Base-by-base conservation (phyloP, 176 grass and related monocot species). In the Phyllostachys edulis region DNA sequence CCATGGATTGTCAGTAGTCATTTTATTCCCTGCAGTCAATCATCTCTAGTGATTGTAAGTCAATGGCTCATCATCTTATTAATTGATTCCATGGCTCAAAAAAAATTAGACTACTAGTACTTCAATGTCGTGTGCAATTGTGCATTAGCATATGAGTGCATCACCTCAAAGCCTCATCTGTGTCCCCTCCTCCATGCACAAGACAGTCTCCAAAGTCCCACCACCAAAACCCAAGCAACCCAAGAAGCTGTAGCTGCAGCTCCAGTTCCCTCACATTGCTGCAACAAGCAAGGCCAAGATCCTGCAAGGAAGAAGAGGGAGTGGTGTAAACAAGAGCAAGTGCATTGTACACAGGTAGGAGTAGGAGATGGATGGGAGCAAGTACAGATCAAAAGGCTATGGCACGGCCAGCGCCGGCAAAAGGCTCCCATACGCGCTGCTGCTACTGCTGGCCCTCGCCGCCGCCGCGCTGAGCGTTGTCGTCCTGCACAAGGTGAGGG, bases 401-500 rank as follows among this genome's bases (percentile, higher is more conserved):
- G 69, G 41, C 3, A 52, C 80, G 80, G 68, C 37, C 61, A 44
- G 67, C 44, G 9, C 55, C 38, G 71, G 52, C 63, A 93, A 86
- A 89, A 91, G 68, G 80, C 85, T 86, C 75, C 66, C 87, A 0
- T 90, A 80, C 5, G 83, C 65, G 16, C 57, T 95, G 54, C 85
- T 95, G 23, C 75, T 98, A 65, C 63, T 98, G 27, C 83, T 98
- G 63, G 90, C 84, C 5, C 81, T 98, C 0, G 86, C 85, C 1
- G 83, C 73, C 0, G 83, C 89, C 0, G 80, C 89, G 45, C 27
- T 98, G 61, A 87, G 91, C 70, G 36, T 89, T 20, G 83, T 92
- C 0, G 72, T 94, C 73, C 84, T 94, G 66, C 89, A 98, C 45
- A 98, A 95, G 85, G 88, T 87, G 56, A 76, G 91, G 85, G 96